A percentile compares a stretch with the other conserved stretches of the same genome.
phyloP scores from a whole-genome alignment of 2,329 filamentous ascomycete genomes.

The Colletotrichum sp. region DNA sequence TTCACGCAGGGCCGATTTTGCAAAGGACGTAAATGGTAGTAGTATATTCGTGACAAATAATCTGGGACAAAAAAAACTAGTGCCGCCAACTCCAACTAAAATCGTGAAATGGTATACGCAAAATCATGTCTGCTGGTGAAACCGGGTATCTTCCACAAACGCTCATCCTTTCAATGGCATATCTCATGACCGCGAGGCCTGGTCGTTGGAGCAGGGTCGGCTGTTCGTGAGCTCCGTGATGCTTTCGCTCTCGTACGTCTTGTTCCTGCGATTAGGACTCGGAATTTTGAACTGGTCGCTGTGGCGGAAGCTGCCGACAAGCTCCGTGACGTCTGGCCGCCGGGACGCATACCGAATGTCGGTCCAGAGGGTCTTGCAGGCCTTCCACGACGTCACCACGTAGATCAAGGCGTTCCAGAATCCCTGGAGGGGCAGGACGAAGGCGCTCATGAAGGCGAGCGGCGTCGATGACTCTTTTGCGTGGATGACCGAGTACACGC shows the following conservation, averaged over 20 bases:
- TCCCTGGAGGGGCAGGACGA: conserved; percentile 81
- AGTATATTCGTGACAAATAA: not conserved
- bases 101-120: not conserved
- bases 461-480: conserved; percentile 55
- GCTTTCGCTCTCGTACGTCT: conserved; percentile 54
- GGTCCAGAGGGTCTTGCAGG: conserved; percentile 56
- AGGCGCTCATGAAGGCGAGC: conserved; percentile 73
- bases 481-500: conserved; percentile 73
- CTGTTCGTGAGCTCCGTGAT: conserved; percentile 53
- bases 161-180: not conserved
- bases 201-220: conserved; percentile 40
- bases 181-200: not conserved
- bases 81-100: not conserved
- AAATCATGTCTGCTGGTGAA: not conserved
- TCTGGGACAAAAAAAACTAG: not conserved
- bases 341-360: conserved; percentile 37
- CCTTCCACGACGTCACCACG: conserved; percentile 69
- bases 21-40: not conserved
- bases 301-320: conserved; percentile 31
- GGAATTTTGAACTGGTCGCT: conserved; percentile 36
- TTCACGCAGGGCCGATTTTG: not conserved
- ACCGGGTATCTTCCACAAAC: conserved; percentile 11
- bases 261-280: conserved; percentile 25
- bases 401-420: conserved; percentile 88
- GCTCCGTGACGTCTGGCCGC: conserved; percentile 37